Base-by-base conservation (phyloP, 805 yeast species). In the Pachysolen tannophilus region DNA sequence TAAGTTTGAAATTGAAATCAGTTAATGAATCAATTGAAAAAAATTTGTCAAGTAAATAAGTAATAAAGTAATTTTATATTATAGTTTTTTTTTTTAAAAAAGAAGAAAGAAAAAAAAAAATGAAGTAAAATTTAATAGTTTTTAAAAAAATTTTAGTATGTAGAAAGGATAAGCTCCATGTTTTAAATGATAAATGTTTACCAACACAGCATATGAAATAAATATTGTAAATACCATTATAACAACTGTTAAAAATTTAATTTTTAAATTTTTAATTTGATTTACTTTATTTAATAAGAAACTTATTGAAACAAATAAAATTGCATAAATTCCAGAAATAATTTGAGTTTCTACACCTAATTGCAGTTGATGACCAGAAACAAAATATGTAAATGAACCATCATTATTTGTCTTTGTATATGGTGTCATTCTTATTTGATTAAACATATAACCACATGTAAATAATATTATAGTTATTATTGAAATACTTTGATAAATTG, bases 361-460 rank as follows among this genome's bases (percentile, higher is more conserved):
- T 58, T 92, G 98, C 33, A 61, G 63, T 50, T 80, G 83, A 48
- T 82, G 87, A 24, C 86, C 86, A 4, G 66, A 63, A 3, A 53
- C 42, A 40, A 69, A 56, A 43, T 67, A 70, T 7, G 52, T 53
- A 3, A 50, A 53, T 2, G 41, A 35, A 8, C 72, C 72, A 30
- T 66, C 53, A 7, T 44, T 49, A 17, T 52, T 57, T 23, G 62
- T 66, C 44, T 69, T 68, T 28, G 79, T 64, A 52, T 79, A 83
- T 20, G 69, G 87, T 6, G 79, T 68, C 26, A 72, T 71, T 56
- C 97, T 75, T 43, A 92, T 92, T 45, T 74, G 72, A 56, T 86
- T 88, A 70, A 77, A 92, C 98, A 92, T 92, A 60, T 87, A 82
- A 13, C 98, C 98, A 6, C 90, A 67, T 32, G 73, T 76, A 65